Percentiles rank a stretch among this genome's conserved stretches.
Conservation (phyloP, 2,329 filamentous ascomycete species). For the Emmonsiellopsis sp. region DNA sequence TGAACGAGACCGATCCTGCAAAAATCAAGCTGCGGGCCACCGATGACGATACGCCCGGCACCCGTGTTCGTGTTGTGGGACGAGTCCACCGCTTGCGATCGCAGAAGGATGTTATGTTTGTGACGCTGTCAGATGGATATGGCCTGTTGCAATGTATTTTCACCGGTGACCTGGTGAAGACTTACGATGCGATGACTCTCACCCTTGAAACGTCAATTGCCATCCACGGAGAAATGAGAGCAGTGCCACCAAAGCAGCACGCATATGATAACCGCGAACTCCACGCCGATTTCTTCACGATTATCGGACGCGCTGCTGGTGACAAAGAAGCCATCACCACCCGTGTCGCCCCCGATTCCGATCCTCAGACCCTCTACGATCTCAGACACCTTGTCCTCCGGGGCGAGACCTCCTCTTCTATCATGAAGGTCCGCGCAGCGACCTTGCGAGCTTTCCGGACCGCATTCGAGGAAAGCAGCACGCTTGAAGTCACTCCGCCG, state of each 20-base stretch:
- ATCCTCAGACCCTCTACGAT: constrained; percentile 67
- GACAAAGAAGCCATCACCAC: constrained; percentile 90
- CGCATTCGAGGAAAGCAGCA: constrained; percentile 64
- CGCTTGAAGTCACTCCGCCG: constrained; percentile 78
- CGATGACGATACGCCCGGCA: constrained; percentile 47
- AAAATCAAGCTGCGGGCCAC: constrained; percentile 46
- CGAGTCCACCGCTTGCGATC: constrained; percentile 71
- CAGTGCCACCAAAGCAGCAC: constrained; percentile 66
- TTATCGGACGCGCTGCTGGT: constrained; percentile 69
- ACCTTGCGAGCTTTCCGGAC: constrained; percentile 73
- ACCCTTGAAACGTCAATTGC: constrained; percentile 80
- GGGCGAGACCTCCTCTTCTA: constrained; percentile 70
- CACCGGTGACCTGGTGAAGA: constrained; percentile 71
- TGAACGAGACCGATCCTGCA: constrained; percentile 59
- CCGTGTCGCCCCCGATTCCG: constrained; percentile 58
- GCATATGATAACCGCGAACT: constrained; percentile 80
- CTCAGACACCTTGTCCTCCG: constrained; percentile 77
- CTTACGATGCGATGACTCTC: constrained; percentile 81
- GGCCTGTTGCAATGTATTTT: constrained; percentile 79
- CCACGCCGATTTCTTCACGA: constrained; percentile 79
- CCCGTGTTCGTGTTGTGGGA: constrained; percentile 69
- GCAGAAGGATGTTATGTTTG: constrained; percentile 78
- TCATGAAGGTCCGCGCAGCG: constrained; percentile 77
- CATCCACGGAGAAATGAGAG: constrained; percentile 72
- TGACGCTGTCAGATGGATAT: constrained; percentile 78